Evolutionary conservation across 306 rosid genomes (phyloP).

Genomic region (Quercus bicolor): DNA sequence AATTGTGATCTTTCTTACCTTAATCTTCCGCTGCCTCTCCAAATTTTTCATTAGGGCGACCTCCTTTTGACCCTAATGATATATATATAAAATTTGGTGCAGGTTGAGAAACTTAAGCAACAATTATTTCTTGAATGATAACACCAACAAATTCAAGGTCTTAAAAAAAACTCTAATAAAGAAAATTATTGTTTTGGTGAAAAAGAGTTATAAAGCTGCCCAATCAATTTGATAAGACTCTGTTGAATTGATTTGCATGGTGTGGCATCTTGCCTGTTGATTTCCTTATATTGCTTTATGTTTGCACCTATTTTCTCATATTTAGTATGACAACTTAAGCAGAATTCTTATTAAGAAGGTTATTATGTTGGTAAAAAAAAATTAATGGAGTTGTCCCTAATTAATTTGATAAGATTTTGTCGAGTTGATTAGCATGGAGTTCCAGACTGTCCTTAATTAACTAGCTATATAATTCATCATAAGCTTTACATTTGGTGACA

Average conservation of each 20-base stretch:
- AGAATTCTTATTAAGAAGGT: not conserved
- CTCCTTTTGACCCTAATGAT: not conserved
- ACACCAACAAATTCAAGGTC: not conserved
- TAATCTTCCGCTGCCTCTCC: no score
- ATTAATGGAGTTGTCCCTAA: not conserved
- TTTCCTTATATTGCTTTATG: no score
- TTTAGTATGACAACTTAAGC: not conserved
- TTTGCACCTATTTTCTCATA: no score
- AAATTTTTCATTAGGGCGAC: no score
- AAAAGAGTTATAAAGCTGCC: not conserved
- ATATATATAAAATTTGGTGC: no score
- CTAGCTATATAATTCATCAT: no score
- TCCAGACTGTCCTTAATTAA: not conserved
- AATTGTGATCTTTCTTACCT: no score
- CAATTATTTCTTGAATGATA: not conserved
- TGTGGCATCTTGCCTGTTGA: not conserved
- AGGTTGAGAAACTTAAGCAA: no score
- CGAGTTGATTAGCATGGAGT: not conserved
- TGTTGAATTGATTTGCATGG: not conserved
- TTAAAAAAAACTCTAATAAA: not conserved
- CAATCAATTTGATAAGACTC: not conserved
- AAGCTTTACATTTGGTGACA: no score
- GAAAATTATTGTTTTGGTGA: not conserved
- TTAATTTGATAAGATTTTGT: not conserved
- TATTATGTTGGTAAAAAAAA: not conserved